Evolutionary conservation across 257 asterid species (phyloP).

Genomic region (Solanum habrochaites): DNA sequence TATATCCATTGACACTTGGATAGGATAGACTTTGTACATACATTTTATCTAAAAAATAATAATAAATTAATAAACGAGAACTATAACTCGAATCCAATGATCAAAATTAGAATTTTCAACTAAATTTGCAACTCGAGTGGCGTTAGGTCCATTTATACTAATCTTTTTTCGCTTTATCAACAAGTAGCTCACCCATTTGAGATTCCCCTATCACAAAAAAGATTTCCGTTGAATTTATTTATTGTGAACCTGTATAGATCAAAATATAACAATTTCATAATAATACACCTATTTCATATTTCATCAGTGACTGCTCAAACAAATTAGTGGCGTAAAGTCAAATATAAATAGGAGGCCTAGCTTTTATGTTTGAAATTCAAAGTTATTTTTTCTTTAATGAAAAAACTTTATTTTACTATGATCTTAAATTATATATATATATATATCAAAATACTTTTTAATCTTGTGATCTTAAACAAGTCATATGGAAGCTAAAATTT

Average conservation of each 20-base stretch:
- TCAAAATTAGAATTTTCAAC: neutral
- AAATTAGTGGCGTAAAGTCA: too few species aligned
- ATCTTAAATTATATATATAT: too few species aligned
- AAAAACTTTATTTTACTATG: too few species aligned
- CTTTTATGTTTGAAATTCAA: too few species aligned
- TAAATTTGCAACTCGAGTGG: slow-evolving; percentile 27
- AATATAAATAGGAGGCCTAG: too few species aligned
- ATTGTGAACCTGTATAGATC: slow-evolving; percentile 43
- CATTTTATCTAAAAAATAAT: neutral
- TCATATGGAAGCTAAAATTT: too few species aligned
- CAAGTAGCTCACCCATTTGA: slow-evolving; percentile 73
- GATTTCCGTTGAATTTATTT: slow-evolving; percentile 62
- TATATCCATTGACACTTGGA: neutral
- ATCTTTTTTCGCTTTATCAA: slow-evolving; percentile 63
- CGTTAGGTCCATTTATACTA: slow-evolving; percentile 30
- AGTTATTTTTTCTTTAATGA: too few species aligned
- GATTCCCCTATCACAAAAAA: slow-evolving; percentile 80
- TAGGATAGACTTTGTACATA: neutral
- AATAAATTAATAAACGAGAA: accelerated
- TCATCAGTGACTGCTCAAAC: too few species aligned
- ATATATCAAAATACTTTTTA: too few species aligned
- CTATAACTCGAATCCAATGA: accelerated
- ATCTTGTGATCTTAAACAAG: too few species aligned
- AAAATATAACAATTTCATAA: neutral
- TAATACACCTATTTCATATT: neutral